A percentile compares a stretch with the other conserved stretches of the same genome.
phyloP scores from a whole-genome alignment of 805 yeast species.

The Ogataea salicorniae region DNA sequence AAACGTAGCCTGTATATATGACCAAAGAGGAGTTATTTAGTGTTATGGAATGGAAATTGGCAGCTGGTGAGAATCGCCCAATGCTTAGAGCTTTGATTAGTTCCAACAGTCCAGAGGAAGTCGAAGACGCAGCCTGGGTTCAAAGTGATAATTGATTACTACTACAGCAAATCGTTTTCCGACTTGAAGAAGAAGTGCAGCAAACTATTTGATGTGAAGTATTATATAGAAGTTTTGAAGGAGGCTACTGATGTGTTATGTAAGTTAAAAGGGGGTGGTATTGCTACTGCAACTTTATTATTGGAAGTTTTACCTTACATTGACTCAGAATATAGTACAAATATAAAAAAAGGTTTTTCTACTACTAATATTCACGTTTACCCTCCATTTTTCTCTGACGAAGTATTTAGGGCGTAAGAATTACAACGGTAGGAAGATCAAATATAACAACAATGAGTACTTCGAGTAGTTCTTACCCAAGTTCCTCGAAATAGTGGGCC shows the following conservation, averaged over 20 bases:
- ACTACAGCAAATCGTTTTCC: background rate
- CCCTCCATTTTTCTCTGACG: conserved; percentile 47
- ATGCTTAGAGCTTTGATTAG: conserved; percentile 36
- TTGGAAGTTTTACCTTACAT: conserved; percentile 27
- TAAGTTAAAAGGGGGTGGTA: conserved; percentile 42
- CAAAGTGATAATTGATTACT: conserved; percentile 7
- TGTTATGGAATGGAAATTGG: conserved; percentile 45
- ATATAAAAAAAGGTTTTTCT: background rate
- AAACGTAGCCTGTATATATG: conserved; percentile 10
- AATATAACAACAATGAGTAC: conserved; percentile 39
- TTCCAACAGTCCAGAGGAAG: conserved; percentile 31
- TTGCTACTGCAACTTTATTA: conserved; percentile 43
- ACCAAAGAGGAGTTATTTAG: conserved; percentile 35
- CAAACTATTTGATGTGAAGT: conserved; percentile 1
- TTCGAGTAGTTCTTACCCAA: conserved; percentile 31
- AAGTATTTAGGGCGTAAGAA: conserved; percentile 34
- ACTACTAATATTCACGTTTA: conserved; percentile 6
- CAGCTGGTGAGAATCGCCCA: conserved; percentile 40
- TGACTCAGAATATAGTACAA: conserved; percentile 8
- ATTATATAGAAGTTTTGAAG: conserved; percentile 22
- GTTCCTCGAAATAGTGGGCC: too few species aligned
- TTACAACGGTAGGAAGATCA: conserved; percentile 30
- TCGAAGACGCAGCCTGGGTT: conserved; percentile 32
- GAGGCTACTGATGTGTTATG: conserved; percentile 29
- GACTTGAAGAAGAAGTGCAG: too few species aligned